Conservation (phyloP, 257 asterid genomes). For the Leonotis leonurus region DNA sequence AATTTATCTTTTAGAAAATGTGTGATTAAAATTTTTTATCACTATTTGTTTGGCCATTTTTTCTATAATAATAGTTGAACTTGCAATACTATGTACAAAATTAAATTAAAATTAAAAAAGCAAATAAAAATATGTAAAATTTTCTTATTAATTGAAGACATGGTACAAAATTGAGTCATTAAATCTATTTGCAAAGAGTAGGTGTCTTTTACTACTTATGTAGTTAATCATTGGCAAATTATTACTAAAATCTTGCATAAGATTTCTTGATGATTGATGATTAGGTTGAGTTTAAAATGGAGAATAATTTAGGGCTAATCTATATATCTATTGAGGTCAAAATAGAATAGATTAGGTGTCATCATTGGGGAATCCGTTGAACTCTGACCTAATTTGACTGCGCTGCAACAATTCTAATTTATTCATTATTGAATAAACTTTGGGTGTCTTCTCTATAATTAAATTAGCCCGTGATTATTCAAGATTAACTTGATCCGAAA, state of each 20-base stretch:
- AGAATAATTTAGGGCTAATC: background rate
- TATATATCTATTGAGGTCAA: slow-evolving; percentile 8
- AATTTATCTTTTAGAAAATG: too few species aligned
- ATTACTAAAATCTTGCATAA: background rate
- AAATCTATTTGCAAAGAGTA: background rate
- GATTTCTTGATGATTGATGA: background rate
- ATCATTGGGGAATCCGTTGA: slow-evolving; percentile 8
- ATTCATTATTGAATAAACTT: too few species aligned
- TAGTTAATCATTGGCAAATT: background rate
- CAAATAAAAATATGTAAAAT: too few species aligned
- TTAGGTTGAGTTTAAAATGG: background rate
- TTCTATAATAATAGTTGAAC: too few species aligned
- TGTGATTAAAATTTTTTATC: too few species aligned
- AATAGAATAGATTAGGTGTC: slow-evolving; percentile 9
- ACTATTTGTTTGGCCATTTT: too few species aligned
- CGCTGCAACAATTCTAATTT: slow-evolving; percentile 10
- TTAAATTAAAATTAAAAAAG: too few species aligned
- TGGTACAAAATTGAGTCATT: background rate
- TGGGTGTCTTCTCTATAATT: too few species aligned
- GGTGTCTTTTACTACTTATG: background rate
- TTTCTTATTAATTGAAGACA: too few species aligned
- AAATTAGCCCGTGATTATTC: too few species aligned
- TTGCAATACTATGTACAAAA: too few species aligned
- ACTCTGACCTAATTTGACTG: slow-evolving; percentile 25
- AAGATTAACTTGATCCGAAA: too few species aligned